Conservation (phyloP, 2,329 filamentous ascomycete genomes). For the Calonectria fujianensis region DNA sequence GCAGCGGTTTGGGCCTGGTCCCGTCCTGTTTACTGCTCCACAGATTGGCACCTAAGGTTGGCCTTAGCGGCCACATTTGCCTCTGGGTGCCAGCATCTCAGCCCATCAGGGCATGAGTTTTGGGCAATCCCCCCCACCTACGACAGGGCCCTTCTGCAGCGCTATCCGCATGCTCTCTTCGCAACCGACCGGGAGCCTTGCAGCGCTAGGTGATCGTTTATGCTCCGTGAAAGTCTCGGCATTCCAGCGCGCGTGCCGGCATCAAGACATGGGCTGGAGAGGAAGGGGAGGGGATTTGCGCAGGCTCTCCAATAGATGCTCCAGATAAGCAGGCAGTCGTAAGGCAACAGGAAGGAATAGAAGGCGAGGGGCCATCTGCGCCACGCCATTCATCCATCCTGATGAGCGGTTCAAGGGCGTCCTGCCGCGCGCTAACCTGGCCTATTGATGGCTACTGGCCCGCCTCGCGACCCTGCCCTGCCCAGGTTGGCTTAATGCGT, state of each 20-base stretch:
- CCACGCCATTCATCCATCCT: conserved; percentile 8
- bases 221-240: conserved; percentile 3
- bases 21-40: conserved; percentile 5
- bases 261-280: conserved; percentile 1
- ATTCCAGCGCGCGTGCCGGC: conserved; percentile 16
- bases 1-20: conserved; percentile 17
- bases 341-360: neutral
- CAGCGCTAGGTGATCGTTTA: conserved; percentile 21
- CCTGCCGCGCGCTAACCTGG: conserved; percentile 23
- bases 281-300: neutral
- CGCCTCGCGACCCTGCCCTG: conserved; percentile 1
- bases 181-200: conserved; percentile 23
- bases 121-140: conserved; percentile 23
- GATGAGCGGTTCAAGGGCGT: neutral
- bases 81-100: conserved; percentile 15
- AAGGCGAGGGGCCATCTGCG: neutral
- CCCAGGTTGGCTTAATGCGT: conserved; percentile 8
- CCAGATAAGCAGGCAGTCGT: neutral
- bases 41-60: conserved; percentile 15
- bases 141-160: conserved; percentile 23
- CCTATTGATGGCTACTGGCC: conserved; percentile 17
- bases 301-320: neutral
- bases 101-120: conserved; percentile 15
- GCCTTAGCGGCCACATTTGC: conserved; percentile 6
- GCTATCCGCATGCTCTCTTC: conserved; percentile 14